Evolutionary conservation across 352 stramenopile species (phyloP), one percentile per base, ranked within the genome.

Genomic region (Phytophthora sojae): DNA sequence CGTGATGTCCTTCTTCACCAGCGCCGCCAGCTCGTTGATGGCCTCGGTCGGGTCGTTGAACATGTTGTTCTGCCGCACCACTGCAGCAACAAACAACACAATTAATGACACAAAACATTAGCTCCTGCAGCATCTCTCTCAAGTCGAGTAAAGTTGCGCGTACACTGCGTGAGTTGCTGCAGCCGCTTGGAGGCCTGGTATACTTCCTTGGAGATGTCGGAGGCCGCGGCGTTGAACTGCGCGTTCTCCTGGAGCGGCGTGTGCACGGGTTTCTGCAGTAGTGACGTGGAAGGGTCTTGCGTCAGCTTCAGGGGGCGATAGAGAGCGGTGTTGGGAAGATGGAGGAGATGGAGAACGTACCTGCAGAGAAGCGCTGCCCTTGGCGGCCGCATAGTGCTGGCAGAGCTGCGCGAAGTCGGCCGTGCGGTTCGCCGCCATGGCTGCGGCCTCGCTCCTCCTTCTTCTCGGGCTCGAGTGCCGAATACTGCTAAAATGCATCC

Each of bases 41-140:
- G 86, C 76, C 63, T 90, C 84, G 0, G 85, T 93, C 23, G 89
- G 89, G 66, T 96, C 89, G 59, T 96, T 95, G 61, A 96, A 96
- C 86, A 96, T 95, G 78, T 93, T 96, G 65, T 93, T 94, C 74
- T 96, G 86, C 37, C 88, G 83, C 35, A 96, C 87, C 57, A 96
- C 89, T 96, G 52, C 53, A 52, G 26, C 26, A 21, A 21, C 21
- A 21, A 6, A 39, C 32, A 39, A 11, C n/a, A 67, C 37, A 21
- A 21, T 21, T 0, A 32, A 55, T 26, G 54, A 17, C 25, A 17
- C 60, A 47, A 61, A 4, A 29, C 6, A 32, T 53, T 21, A 45
- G 14, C 35, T 39, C 9, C 6, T 30, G 26, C 0, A 7, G 26
- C 26, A 30, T 39, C 32, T 39, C 32, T 5, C 32, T 1, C 4